phyloP scores from a whole-genome alignment of 2,329 filamentous ascomycete species.

The Elsinoe arachidis region DNA sequence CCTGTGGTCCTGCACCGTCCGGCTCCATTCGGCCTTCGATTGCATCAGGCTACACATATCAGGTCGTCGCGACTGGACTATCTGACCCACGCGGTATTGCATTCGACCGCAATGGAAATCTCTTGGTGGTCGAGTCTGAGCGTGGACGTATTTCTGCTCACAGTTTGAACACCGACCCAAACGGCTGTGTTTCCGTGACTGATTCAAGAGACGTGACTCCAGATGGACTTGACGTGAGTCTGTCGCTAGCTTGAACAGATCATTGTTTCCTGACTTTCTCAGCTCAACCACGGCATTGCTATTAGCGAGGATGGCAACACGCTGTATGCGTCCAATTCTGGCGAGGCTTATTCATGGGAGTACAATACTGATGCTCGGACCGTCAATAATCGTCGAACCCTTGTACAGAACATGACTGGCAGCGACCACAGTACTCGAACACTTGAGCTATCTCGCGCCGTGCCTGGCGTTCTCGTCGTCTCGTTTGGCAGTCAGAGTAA shows the following conservation, averaged over 20 bases:
- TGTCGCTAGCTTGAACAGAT: too few species aligned
- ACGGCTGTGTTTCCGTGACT: slow-evolving; percentile 13
- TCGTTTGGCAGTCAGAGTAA: slow-evolving; percentile 58
- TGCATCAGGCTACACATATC: slow-evolving; percentile 34
- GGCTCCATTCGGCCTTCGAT: slow-evolving; percentile 28
- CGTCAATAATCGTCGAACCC: slow-evolving; percentile 36
- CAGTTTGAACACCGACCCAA: slow-evolving; percentile 21
- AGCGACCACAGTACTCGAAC: slow-evolving; percentile 59
- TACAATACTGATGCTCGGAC: slow-evolving; percentile 51
- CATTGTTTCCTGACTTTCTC: not conserved
- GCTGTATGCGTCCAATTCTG: slow-evolving; percentile 48
- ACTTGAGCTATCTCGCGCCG: slow-evolving; percentile 50
- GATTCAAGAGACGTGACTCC: slow-evolving; percentile 10
- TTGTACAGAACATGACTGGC: slow-evolving; percentile 55
- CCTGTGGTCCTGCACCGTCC: slow-evolving; percentile 14
- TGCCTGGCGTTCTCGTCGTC: slow-evolving; percentile 52
- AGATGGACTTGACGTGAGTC: slow-evolving; percentile 4
- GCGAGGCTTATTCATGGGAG: slow-evolving; percentile 54
- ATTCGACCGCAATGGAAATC: slow-evolving; percentile 39
- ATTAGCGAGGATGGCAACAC: slow-evolving; percentile 39
- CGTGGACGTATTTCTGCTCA: slow-evolving; percentile 31
- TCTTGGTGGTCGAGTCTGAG: slow-evolving; percentile 40
- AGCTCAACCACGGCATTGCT: slow-evolving; percentile 45
- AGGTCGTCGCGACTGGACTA: slow-evolving; percentile 40
- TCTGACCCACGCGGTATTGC: slow-evolving; percentile 38